Evolutionary conservation across 2,329 filamentous ascomycete genomes (phyloP).

Genomic region (Cercospora sp.): DNA sequence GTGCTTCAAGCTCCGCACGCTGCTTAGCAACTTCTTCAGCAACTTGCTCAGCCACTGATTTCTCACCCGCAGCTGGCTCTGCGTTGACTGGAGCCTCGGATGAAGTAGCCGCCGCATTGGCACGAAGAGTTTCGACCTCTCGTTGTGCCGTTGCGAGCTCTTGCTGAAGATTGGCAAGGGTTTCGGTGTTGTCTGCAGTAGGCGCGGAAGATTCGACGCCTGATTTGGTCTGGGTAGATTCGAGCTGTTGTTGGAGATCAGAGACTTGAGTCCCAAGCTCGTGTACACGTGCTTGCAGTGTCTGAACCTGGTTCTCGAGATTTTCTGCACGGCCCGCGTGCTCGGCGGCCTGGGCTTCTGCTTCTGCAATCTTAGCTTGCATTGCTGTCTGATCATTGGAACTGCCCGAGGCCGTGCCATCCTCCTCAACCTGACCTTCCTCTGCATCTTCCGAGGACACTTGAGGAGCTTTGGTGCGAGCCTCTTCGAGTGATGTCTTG

Average conservation of each 20-base stretch:
- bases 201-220: background rate
- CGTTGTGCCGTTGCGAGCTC: slow-evolving; percentile 48
- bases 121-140: slow-evolving; percentile 49
- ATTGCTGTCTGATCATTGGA: slow-evolving; percentile 39
- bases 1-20: slow-evolving; percentile 41
- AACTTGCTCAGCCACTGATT: slow-evolving; percentile 52
- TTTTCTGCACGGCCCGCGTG: slow-evolving; percentile 41
- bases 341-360: slow-evolving; percentile 44
- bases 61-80: slow-evolving; percentile 29
- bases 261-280: slow-evolving; percentile 63
- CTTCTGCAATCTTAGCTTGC: slow-evolving; percentile 42
- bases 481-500: slow-evolving; percentile 65
- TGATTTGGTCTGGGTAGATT: slow-evolving; percentile 31
- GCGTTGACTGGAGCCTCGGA: slow-evolving; percentile 22
- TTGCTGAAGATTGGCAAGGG: slow-evolving; percentile 41
- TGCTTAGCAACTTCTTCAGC: slow-evolving; percentile 44
- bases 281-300: slow-evolving; percentile 61
- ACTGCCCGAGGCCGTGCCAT: slow-evolving; percentile 26
- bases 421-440: slow-evolving; percentile 49
- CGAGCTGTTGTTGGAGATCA: slow-evolving; percentile 43
- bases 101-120: slow-evolving; percentile 35
- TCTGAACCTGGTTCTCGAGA: slow-evolving; percentile 45
- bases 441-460: slow-evolving; percentile 41
- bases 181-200: slow-evolving; percentile 26
- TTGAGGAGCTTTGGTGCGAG: slow-evolving; percentile 47